Conservation (phyloP, 1,284 basidiomycete species). For the Dichomitus squalens region DNA sequence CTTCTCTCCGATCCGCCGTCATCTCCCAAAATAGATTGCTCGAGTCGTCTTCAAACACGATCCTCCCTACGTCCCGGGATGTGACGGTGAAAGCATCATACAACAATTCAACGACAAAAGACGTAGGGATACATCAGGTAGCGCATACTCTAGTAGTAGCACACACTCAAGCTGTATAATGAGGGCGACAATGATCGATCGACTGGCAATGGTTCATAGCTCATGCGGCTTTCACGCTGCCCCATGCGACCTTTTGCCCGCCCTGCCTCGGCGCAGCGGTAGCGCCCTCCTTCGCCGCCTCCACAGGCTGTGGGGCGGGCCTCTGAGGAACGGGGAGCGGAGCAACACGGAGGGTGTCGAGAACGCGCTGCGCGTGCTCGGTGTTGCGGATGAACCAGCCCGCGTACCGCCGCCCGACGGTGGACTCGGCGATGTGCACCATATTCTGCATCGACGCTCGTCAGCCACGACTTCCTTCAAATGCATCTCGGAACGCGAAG, state of each 20-base stretch:
- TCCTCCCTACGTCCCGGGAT: too few species aligned
- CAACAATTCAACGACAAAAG: conserved; percentile 14
- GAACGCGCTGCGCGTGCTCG: conserved; percentile 84
- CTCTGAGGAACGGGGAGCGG: conserved; percentile 53
- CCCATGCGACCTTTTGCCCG: conserved; percentile 36
- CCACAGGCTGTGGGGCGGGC: conserved; percentile 13
- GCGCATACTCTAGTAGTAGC: conserved; percentile 10
- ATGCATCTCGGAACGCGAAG: not conserved
- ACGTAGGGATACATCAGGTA: conserved; percentile 18
- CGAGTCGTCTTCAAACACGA: too few species aligned
- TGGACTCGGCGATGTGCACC: conserved; percentile 95
- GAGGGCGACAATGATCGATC: not conserved
- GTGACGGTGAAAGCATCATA: conserved; percentile 11
- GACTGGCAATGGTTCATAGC: not conserved
- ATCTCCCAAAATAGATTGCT: not conserved
- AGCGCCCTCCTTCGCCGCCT: conserved; percentile 13
- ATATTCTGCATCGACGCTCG: conserved; percentile 63
- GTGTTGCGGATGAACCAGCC: conserved; percentile 98
- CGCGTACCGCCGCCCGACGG: conserved; percentile 89
- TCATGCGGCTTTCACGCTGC: conserved; percentile 36
- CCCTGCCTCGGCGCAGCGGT: conserved; percentile 24
- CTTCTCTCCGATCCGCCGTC: not conserved
- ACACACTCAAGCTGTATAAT: not conserved
- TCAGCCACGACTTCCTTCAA: not conserved
- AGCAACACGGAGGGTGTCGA: conserved; percentile 74